Evolutionary conservation across 108 stramenopile genomes (phyloP).

Genomic region (Cyclotella distinguenda): DNA sequence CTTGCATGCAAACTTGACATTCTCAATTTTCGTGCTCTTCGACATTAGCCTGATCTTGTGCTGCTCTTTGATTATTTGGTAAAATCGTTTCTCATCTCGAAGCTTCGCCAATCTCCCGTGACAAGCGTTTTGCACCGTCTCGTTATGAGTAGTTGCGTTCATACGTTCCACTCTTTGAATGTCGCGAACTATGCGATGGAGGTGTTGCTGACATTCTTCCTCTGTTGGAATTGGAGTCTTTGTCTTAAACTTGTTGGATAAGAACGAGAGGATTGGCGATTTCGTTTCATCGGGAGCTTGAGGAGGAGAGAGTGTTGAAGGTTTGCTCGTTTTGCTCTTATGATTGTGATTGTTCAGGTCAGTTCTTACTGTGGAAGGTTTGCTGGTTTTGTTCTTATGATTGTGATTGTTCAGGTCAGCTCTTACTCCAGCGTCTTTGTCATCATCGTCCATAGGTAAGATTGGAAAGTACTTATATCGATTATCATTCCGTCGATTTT

Average conservation of each 20-base stretch:
- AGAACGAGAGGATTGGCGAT: background rate
- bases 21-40: constrained; percentile 6
- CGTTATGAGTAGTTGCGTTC: constrained; percentile 15
- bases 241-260: constrained; percentile 15
- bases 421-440: constrained; percentile 1
- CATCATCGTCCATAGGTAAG: constrained; percentile 27
- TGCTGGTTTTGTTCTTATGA: background rate
- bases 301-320: background rate
- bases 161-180: constrained; percentile 30
- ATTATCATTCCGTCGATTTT: background rate
- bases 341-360: constrained; percentile 10
- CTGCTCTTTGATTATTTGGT: constrained; percentile 39
- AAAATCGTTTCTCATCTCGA: constrained; percentile 30
- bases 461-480: constrained; percentile 29
- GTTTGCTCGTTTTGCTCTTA: background rate
- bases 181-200: constrained; percentile 28
- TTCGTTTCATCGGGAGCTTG: background rate
- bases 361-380: background rate
- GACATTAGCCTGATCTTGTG: constrained; percentile 31
- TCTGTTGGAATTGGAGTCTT: constrained; percentile 19
- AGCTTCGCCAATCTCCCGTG: constrained; percentile 19
- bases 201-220: constrained; percentile 30
- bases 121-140: constrained; percentile 19
- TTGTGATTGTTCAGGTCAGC: constrained; percentile 8
- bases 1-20: constrained; percentile 34